Base-by-base conservation (phyloP, 2,329 filamentous ascomycete species). In the Fusarium sp. region DNA sequence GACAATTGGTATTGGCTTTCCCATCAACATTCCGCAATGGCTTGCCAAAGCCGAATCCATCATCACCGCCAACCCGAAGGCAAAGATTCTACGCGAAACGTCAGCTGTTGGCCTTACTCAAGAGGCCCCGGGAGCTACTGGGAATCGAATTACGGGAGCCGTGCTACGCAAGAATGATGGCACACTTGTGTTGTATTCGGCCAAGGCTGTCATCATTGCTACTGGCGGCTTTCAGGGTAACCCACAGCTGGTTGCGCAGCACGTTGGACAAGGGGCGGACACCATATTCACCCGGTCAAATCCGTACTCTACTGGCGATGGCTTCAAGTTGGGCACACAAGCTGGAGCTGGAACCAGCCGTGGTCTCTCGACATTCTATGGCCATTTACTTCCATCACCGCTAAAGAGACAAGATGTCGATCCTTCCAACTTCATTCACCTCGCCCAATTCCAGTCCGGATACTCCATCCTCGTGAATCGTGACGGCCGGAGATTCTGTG, bases 201-300 rank as follows among this genome's bases (percentile, higher is more conserved):
- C 69, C 9, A 63, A 50, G 4, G 66, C 69, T 4, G 63, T 71
- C n/a, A 14, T 71, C 25, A 71, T 69, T 22, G 69, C 69, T 4
- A 71, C 69, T 5, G 69, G 69, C 8, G 69, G 69, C n/a, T 69
- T 71, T 17, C 69, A 71, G 17, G 69, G 69, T 14, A 71, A 43
- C 45, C 69, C 66, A 6, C 38, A 69, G n/a, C 54, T 71, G 6
- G 63, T 66, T 25, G 68, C 63, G 6, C 33, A 40, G 20, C 59
- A 71, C 30, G 66, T 71, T 56, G 69, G 69, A 4, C 35, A 32
- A 1, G 69, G 69, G 2, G 62, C 69, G 15, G 69, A 71, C 20
- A 71, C 62, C 35, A 63, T 71, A 32, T 71, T 71, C 27, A 59
- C 65, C 14, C 66, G 69, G 8, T 71, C 69, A n/a, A 71, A 71